Percentiles rank a stretch among this genome's conserved stretches.
Conservation (phyloP, 2,329 filamentous ascomycete genomes). For the Fusarium pilosicola region DNA sequence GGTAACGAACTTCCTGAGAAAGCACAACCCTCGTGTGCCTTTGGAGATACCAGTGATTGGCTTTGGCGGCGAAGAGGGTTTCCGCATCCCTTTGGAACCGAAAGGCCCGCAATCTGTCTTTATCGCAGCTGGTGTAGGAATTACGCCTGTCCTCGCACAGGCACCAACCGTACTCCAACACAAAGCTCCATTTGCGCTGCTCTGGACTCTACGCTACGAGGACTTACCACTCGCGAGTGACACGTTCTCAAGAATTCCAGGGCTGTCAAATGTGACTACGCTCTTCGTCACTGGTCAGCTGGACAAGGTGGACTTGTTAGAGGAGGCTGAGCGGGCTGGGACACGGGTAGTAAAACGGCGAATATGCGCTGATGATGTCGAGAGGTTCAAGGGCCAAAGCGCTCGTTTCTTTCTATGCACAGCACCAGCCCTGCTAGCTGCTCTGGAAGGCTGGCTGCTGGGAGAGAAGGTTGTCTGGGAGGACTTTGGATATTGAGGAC, state of each 20-base stretch:
- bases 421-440: constrained; percentile 53
- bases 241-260: constrained; percentile 61
- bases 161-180: constrained; percentile 58
- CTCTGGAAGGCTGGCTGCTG: constrained; percentile 61
- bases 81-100: constrained; percentile 49
- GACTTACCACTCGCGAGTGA: constrained; percentile 73
- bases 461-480: constrained; percentile 66
- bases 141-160: constrained; percentile 82
- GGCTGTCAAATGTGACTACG: constrained; percentile 61
- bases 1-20: constrained; percentile 73
- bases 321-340: constrained; percentile 50
- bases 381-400: constrained; percentile 49
- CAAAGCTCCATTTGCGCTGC: constrained; percentile 59
- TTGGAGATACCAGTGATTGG: constrained; percentile 76
- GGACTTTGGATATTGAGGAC: constrained; percentile 66
- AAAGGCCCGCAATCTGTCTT: constrained; percentile 60
- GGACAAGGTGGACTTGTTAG: constrained; percentile 50
- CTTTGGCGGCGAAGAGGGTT: constrained; percentile 71
- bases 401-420: constrained; percentile 65
- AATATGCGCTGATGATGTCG: constrained; percentile 55
- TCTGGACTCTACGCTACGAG: constrained; percentile 73
- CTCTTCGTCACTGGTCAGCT: constrained; percentile 72
- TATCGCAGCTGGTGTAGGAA: constrained; percentile 82
- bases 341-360: constrained; percentile 50
- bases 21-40: constrained; percentile 60